Base-by-base conservation (phyloP, 2,329 filamentous ascomycete species). In the Cylindrodendrum hubeiense region DNA sequence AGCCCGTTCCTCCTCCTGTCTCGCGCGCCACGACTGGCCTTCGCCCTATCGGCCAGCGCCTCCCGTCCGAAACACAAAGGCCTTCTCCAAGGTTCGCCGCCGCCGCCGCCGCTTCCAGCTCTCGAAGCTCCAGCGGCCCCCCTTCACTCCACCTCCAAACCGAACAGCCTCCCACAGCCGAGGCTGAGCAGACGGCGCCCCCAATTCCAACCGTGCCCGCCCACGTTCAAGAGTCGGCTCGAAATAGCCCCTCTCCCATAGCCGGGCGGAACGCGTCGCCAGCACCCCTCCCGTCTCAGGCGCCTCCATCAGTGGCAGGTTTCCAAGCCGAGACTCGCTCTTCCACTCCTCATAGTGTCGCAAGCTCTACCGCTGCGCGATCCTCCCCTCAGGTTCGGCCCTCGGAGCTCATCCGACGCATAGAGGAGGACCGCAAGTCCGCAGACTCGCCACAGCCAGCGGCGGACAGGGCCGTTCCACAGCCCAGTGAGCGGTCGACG, bases 341-440 rank as follows among this genome's bases (percentile, higher is more conserved):
- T 10, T 72, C 71, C 50, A 74, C 71, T 44, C 70, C 71, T 17
- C 71, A 68, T 43, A 74, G 71, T 39, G 64, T 59, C 21, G 56
- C 49, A 28, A 73, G 67, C 58, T 73, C 72, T 46, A 66, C 65
- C 5, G 44, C 63, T 30, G 65, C 65, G 53, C 90, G 90, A 70
- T 77, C 87, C 1, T 79, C 88, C 21, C 86, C 90, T 0, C 90
- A 95, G 69, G 85, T 94, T 60, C 86, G 92, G 39, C 92, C 93
- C 2, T 87, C 91, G 13, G 93, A 97, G 70, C 91, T 95, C 44
- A 95, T 95, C 77, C 91, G 87, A 74, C 88, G 91, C 6, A 84
- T 91, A 77, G 88, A 88, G 56, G 91, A 93, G 69, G 85, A 87
- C 69, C 80, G 85, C 39, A 83, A 84, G 60, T 88, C 87, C 1